Evolutionary conservation across 2,329 filamentous ascomycete species (phyloP), one percentile per base, ranked within the genome.

Genomic region (Cladophialophora yegresii): DNA sequence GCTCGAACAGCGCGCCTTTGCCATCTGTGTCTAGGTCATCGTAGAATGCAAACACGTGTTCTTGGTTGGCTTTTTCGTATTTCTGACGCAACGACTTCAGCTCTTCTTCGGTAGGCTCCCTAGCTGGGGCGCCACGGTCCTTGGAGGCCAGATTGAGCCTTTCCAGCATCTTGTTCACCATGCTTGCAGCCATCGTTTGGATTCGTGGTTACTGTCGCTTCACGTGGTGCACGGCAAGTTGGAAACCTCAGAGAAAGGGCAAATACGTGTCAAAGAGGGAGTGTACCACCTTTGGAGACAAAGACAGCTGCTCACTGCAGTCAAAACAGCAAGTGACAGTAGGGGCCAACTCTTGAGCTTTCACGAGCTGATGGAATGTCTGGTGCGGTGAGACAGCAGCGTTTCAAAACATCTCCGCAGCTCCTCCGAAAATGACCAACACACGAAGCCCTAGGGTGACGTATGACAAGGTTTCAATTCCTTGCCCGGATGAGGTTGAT

Each of bases 31-130:
- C 82, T 68, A 99, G 88, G 67, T 88, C 85, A 74, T 97, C 91
- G 82, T 90, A 96, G 79, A 93, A 98, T 63, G 88, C 83, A 74
- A 96, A 92, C 69, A 96, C 90, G 70, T 96, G 92, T 63, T 85
- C 89, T 78, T 96, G 92, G 33, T 84, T 85, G 54, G 89, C 90
- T 71, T 87, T 84, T 67, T 84, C 81, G 80, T 93, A 96, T 76
- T 89, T 89, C 69, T 88, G 80, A 77, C 85, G 86, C 47, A 96
- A 84, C 71, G 85, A 78, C 62, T 86, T 82, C 72, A 92, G 80
- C 74, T 91, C 85, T 68, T 90, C 85, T 63, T 85, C 77, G 43
- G 85, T 84, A 64, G 91, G 82, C 69, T 78, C 82, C 71, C 75
- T 80, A 70, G 71, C 76, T 70, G 72, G 76, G 65, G 70, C 75